phyloP scores from a whole-genome alignment of 2,329 filamentous ascomycete species.

The Cercospora nicotianae region DNA sequence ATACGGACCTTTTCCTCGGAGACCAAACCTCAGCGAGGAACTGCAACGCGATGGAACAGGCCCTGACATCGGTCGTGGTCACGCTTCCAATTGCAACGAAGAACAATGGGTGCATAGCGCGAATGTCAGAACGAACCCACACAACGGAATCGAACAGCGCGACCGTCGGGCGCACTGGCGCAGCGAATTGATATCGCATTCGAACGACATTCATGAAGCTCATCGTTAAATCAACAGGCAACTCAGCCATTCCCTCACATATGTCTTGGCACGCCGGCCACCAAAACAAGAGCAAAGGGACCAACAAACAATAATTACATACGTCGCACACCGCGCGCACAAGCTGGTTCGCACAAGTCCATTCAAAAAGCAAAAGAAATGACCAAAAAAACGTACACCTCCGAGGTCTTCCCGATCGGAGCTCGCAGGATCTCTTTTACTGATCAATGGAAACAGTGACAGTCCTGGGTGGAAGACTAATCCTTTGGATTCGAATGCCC shows the following conservation, averaged over 20 bases:
- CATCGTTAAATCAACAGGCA: not conserved
- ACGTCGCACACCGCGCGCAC: not conserved
- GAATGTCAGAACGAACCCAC: not conserved
- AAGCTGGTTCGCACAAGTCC: not conserved
- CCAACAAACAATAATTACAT: not conserved
- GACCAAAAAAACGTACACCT: constrained; percentile 9
- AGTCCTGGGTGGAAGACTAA: constrained; percentile 5
- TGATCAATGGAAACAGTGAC: not conserved
- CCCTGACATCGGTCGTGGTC: not conserved
- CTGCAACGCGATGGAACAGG: not conserved
- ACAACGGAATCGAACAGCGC: not conserved
- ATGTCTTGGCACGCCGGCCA: constrained; percentile 1
- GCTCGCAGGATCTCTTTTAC: not conserved
- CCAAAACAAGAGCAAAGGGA: not conserved
- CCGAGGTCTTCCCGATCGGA: constrained; percentile 3
- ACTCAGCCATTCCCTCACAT: not conserved
- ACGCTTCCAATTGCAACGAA: not conserved
- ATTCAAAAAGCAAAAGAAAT: not conserved
- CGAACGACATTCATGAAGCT: not conserved
- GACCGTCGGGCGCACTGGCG: not conserved
- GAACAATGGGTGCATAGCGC: not conserved
- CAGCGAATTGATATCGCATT: not conserved
- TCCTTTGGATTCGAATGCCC: constrained; percentile 8
- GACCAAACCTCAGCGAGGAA: not conserved
- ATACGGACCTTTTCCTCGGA: not conserved